Conservation (phyloP, 2,329 filamentous ascomycete species). For the Talaromyces verruculosus region DNA sequence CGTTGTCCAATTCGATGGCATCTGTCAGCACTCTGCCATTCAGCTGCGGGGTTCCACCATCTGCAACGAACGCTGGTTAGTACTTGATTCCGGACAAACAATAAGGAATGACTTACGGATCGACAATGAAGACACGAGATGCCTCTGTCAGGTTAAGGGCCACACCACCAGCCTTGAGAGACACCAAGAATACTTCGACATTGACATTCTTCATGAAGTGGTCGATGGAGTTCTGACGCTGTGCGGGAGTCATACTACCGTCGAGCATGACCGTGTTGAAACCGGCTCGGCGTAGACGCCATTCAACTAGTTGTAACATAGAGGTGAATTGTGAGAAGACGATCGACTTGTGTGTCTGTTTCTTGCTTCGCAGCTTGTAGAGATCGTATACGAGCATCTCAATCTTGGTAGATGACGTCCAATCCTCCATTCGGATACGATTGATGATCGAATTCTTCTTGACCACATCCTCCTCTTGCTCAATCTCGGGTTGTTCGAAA, state of each 20-base stretch:
- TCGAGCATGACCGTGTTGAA: conserved; percentile 99
- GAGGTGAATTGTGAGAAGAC: conserved; percentile 97
- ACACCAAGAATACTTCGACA: conserved; percentile 94
- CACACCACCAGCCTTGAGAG: conserved; percentile 92
- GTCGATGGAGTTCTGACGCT: conserved; percentile 89
- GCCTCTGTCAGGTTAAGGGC: conserved; percentile 94
- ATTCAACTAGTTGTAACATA: conserved; percentile 96
- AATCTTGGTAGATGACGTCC: conserved; percentile 98
- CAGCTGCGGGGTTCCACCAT: conserved; percentile 99
- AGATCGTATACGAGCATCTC: conserved; percentile 94
- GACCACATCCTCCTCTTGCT: conserved; percentile 80
- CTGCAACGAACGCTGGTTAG: conserved; percentile 43
- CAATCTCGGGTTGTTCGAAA: conserved; percentile 90
- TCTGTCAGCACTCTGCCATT: conserved; percentile 95
- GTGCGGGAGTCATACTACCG: conserved; percentile 91
- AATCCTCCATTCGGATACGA: conserved; percentile 97
- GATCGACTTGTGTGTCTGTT: conserved; percentile 92
- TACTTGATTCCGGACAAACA: background rate
- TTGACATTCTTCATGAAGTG: conserved; percentile 95
- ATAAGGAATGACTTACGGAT: conserved; percentile 66
- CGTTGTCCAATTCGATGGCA: conserved; percentile 95
- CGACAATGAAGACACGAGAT: conserved; percentile 90
- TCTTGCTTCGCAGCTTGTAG: conserved; percentile 86
- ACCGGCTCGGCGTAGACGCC: conserved; percentile 91
- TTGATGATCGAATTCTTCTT: conserved; percentile 99